These are phyloP conservation scores for Carallia brachiata DNA, from an alignment of 345 rosid species.

Conservation along the genomic window DNA sequence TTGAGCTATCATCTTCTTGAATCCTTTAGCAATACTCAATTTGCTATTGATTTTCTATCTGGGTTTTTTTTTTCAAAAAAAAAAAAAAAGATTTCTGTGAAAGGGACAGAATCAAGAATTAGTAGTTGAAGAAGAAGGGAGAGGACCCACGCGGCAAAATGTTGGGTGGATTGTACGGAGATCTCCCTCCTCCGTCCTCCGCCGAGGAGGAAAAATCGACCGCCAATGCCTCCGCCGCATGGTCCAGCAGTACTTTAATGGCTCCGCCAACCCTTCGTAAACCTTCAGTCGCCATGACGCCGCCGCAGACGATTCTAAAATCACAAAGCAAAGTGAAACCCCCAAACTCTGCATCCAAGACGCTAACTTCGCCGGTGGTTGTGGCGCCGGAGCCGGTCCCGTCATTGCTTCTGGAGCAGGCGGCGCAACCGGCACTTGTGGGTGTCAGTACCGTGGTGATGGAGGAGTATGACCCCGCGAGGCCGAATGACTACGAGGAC, in stretches of 20 bases:
- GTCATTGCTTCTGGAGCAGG: slow-evolving; percentile 20
- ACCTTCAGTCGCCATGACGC: slow-evolving; percentile 49
- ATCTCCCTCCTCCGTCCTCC: slow-evolving; percentile 92
- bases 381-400: slow-evolving; percentile 8
- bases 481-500: slow-evolving; percentile 94
- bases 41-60: neutral
- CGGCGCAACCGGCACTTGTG: slow-evolving; percentile 63
- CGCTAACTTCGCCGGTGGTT: slow-evolving; percentile 8
- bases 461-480: slow-evolving; percentile 94
- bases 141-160: slow-evolving; percentile 23
- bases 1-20: too few species aligned
- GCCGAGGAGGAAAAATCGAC: slow-evolving; percentile 74
- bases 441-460: slow-evolving; percentile 73
- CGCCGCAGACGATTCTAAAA: slow-evolving; percentile 70
- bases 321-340: slow-evolving; percentile 53
- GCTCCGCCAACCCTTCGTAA: slow-evolving; percentile 95
- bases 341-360: slow-evolving; percentile 20
- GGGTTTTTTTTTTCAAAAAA: neutral
- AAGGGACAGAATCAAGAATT: neutral
- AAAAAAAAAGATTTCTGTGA: neutral
- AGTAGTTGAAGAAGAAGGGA: neutral
- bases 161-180: slow-evolving; percentile 96
- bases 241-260: slow-evolving; percentile 85
- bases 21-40: too few species aligned
- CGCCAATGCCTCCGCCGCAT: slow-evolving; percentile 52